Evolutionary conservation across 306 rosid genomes (phyloP), one percentile per base, ranked within the genome.

Genomic region (Dryas octopetala): DNA sequence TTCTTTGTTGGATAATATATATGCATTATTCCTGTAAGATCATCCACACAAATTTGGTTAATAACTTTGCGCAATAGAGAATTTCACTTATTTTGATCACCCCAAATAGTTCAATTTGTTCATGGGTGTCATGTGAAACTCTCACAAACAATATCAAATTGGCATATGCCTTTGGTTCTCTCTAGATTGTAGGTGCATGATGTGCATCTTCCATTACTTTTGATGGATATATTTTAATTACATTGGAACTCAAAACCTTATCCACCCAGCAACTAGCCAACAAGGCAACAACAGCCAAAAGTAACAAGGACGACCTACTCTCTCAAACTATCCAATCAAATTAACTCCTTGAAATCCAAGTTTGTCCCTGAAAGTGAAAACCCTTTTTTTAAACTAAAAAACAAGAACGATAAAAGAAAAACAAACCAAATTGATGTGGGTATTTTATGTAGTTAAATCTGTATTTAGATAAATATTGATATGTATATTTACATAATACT

Each of bases 201-300:
- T 41, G 23, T 23, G 23, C 23, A 32, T 32, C 2, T 32, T 63
- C 68, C 7, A 15, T n/a, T 16, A 63, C 68, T 41, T 63, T 63
- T 14, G 48, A 8, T 63, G 48, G 15, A 19, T n/a, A n/a, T 54
- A 5, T 54, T 23, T 23, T 54, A 54, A 54, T 53, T 13, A 32
- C 62, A 41, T 19, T 41, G 11, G 32, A 55, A 45, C 5, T n/a
- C 28, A 38, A 12, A 6, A 12, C 26, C 75, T 71, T 57, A 71
- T 71, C 75, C 75, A 43, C 14, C 41, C 50, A 17, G 62, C 15
- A 4, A 58, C 40, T 57, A 57, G 62, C 62, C 62, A 15, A 13
- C 58, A 13, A 32, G 38, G 2, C 38, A 55, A 26, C 63, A 59
- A 26, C 41, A 38, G n/a, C 19, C 62, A 53, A 70, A 70, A 53